Evolutionary conservation across 805 yeast genomes (phyloP), one percentile per base, ranked within the genome.

Genomic region (Ogataea polymorpha): DNA sequence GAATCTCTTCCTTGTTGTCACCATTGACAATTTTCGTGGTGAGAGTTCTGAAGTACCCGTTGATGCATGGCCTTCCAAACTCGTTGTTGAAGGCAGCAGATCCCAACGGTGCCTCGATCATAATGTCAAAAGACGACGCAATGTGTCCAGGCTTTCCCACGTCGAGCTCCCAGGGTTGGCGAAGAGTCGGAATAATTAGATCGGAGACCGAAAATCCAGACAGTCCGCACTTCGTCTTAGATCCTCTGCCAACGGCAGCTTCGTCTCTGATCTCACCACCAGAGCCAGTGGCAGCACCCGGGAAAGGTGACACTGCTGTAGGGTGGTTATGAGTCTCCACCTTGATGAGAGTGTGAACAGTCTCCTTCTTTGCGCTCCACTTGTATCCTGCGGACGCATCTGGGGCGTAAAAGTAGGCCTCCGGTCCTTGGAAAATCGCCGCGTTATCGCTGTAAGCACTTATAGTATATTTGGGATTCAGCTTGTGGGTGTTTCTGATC

Each of bases 261-360:
- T 93, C 99, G 66, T 93, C 99, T 75, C 99, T 86, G 58, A 93
- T 93, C 68, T 93, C 99, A 71, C 99, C 99, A 64, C 99, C 99
- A 9, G 98, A 90, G 49, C 99, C 99, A 11, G 99, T 93, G 31
- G 99, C 96, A 23, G 99, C 99, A 65, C 99, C 99, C 3, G 99
- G 90, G 68, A 88, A 93, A 29, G 99, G 99, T 17, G 98, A 91
- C 5, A 93, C 97, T 1, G 99, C 99, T 18, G 99, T 93, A 41
- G 99, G 99, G 65, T 93, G 99, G 69, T 93, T 93, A 66, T 93
- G 99, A 18, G 99, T 93, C 68, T 93, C 99, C 38, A 93, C 99
- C 65, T 93, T 93, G 59, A 90, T 86, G 53, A 93, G 71, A 58
- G 95, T 87, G 50, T 90, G 93, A 15, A 91, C 95, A 35, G 69